These are phyloP conservation scores for Trametes sp. DNA, from an alignment of 1,284 basidiomycete genomes.

Conservation along the genomic window DNA sequence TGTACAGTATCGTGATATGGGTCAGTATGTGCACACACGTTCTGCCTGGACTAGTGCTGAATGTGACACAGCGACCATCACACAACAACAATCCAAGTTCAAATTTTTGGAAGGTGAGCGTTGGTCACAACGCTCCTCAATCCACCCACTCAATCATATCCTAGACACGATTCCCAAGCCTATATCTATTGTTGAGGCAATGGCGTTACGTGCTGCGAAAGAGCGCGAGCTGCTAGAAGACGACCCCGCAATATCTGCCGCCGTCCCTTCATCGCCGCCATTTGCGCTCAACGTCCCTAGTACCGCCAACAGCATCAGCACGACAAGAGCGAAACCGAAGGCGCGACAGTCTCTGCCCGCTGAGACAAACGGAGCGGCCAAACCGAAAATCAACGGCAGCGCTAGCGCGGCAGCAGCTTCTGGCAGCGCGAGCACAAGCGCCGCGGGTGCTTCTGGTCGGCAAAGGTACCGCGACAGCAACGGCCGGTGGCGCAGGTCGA, in stretches of 20 bases:
- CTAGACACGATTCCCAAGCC: conserved; percentile 76
- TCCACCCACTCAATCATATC: background rate
- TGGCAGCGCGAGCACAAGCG: conserved; percentile 15
- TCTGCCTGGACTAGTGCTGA: conserved; percentile 7
- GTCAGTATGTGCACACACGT: conserved; percentile 48
- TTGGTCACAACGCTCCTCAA: background rate
- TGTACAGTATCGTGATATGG: conserved; percentile 74
- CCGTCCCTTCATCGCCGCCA: conserved; percentile 33
- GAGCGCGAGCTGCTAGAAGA: conserved; percentile 65
- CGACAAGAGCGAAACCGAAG: conserved; percentile 22
- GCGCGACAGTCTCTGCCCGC: conserved; percentile 24
- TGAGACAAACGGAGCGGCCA: conserved; percentile 29
- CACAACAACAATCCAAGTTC: conserved; percentile 69
- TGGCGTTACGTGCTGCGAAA: conserved; percentile 61
- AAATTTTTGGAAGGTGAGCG: conserved; percentile 69
- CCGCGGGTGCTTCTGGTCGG: conserved; percentile 9
- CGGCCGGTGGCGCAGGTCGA: conserved; percentile 30
- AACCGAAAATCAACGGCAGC: conserved; percentile 18
- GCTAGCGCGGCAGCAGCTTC: conserved; percentile 17
- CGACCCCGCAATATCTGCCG: conserved; percentile 60
- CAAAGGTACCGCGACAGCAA: conserved; percentile 31
- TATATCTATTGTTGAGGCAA: conserved; percentile 62
- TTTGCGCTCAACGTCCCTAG: conserved; percentile 15
- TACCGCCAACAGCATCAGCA: conserved; percentile 15
- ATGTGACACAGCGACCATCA: conserved; percentile 55